Evolutionary conservation across 1,284 basidiomycete species (phyloP).

Genomic region (Cutaneotrichosporon sp.): DNA sequence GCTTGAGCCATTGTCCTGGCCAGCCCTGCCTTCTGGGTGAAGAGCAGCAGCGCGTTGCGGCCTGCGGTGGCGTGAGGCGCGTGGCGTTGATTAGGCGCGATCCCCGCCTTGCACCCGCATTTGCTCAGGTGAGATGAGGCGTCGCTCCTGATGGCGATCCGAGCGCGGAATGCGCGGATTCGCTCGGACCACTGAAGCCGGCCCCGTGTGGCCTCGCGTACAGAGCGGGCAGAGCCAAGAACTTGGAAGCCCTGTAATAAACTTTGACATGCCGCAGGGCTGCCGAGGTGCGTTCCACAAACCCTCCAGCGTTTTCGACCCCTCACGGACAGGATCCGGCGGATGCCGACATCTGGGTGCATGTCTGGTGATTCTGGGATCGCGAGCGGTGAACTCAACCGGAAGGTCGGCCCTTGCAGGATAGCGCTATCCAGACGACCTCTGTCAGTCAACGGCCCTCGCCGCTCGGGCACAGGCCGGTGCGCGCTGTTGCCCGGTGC

Average conservation of each 20-base stretch:
- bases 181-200: not conserved
- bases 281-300: not conserved
- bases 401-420: too few relatives aligned
- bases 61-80: not conserved
- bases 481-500: too few relatives aligned
- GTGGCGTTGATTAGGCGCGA: not conserved
- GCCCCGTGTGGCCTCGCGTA: not conserved
- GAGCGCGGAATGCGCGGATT: not conserved
- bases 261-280: not conserved
- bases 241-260: not conserved
- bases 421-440: too few relatives aligned
- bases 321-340: too few relatives aligned
- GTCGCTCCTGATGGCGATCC: not conserved
- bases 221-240: not conserved
- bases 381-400: too few relatives aligned
- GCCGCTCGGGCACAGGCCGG: too few relatives aligned
- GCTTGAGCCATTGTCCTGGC: not conserved
- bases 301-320: not conserved
- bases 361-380: too few relatives aligned
- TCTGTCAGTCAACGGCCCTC: too few relatives aligned
- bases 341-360: not conserved
- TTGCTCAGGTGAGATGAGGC: too few relatives aligned
- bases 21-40: not conserved
- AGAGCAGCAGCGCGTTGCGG: not conserved
- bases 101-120: not conserved